Conservation (phyloP, 495 filamentous ascomycete genomes). For the Penicillium salamii region DNA sequence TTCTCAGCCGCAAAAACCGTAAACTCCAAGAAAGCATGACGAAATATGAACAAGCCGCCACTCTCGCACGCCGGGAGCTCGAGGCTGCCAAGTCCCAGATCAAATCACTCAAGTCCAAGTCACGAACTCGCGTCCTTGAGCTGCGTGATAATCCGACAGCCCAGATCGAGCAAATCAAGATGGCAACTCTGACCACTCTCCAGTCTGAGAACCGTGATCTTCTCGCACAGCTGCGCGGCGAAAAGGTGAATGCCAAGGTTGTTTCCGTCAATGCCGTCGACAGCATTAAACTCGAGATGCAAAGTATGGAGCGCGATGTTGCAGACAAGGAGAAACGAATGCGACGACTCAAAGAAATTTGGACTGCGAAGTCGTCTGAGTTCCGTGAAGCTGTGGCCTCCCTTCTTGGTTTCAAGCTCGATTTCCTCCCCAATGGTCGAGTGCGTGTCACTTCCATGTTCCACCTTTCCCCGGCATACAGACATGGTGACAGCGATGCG, state of each 20-base stretch:
- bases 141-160: conserved; percentile 88
- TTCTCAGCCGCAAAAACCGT: conserved; percentile 78
- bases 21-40: conserved; percentile 75
- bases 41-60: conserved; percentile 60
- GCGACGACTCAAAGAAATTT: conserved; percentile 84
- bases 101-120: conserved; percentile 64
- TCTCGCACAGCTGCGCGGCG: conserved; percentile 66
- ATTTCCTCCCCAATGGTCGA: conserved; percentile 90
- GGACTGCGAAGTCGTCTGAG: conserved; percentile 80
- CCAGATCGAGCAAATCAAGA: conserved; percentile 76
- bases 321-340: conserved; percentile 82
- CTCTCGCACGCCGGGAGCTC: conserved; percentile 71
- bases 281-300: conserved; percentile 67
- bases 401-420: conserved; percentile 86
- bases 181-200: conserved; percentile 70
- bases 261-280: conserved; percentile 77
- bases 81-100: conserved; percentile 69
- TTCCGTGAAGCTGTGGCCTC: conserved; percentile 90
- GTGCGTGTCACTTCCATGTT: conserved; percentile 81
- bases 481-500: conserved; percentile 54
- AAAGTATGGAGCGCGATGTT: conserved; percentile 67
- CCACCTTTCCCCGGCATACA: conserved; percentile 55
- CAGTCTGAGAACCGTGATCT: conserved; percentile 82
- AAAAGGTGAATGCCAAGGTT: conserved; percentile 41
- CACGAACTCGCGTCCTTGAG: conserved; percentile 80